Evolutionary conservation across 164 flowering plant genomes (phyloP).

Genomic region (Sextonia rubra): DNA sequence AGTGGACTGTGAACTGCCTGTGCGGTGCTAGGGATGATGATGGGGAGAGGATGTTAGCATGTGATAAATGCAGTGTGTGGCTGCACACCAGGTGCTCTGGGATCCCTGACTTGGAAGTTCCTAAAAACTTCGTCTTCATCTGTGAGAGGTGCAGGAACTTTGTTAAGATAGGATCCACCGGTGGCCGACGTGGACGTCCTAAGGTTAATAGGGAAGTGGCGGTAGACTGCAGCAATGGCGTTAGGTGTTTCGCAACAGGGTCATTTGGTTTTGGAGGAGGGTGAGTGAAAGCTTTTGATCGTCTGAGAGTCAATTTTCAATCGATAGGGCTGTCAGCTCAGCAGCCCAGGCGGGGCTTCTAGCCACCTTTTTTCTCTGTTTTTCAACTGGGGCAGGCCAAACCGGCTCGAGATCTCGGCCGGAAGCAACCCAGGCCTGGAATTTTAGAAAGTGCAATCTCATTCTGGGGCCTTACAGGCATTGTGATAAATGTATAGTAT

Average conservation of each 20-base stretch:
- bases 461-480: too few relatives aligned
- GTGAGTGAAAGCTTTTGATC: not conserved
- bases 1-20: constrained; percentile 67
- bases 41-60: constrained; percentile 86
- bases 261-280: constrained; percentile 1
- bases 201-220: not conserved
- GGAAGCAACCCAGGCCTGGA: too few relatives aligned
- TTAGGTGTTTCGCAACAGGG: not conserved
- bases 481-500: too few relatives aligned
- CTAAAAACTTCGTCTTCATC: constrained; percentile 45
- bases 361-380: too few relatives aligned
- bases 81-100: constrained; percentile 80
- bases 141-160: constrained; percentile 39
- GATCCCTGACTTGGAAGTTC: constrained; percentile 43
- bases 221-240: too few relatives aligned
- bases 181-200: not conserved
- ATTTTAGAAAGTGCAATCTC: too few relatives aligned
- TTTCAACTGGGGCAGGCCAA: too few relatives aligned
- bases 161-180: not conserved
- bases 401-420: too few relatives aligned
- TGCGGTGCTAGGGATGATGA: constrained; percentile 89
- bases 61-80: constrained; percentile 78
- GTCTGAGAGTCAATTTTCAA: too few relatives aligned
- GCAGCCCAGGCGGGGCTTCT: too few relatives aligned
- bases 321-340: too few relatives aligned